phyloP scores from a whole-genome alignment of 257 asterid species.

The Gardenia jasminoides region DNA sequence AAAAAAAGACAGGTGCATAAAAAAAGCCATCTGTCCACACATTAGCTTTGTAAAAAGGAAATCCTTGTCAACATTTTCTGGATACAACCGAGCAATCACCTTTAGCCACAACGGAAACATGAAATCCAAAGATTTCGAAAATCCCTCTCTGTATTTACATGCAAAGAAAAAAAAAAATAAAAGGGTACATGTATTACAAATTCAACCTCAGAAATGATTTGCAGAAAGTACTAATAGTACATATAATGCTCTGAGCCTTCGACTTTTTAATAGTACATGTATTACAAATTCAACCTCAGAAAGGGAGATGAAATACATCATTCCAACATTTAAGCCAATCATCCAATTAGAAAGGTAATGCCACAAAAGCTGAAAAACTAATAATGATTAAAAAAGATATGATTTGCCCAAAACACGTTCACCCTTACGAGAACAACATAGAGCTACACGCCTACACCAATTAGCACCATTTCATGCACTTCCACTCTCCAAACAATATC shows the following conservation, averaged over 20 bases:
- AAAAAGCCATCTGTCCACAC: background rate
- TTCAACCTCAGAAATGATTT: no score
- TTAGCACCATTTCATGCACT: background rate
- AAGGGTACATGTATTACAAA: background rate
- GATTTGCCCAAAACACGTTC: no score
- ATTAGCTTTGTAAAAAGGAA: background rate
- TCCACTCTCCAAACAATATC: background rate
- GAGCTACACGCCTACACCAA: background rate
- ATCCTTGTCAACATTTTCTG: background rate
- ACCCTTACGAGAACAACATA: background rate
- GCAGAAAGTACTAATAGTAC: no score
- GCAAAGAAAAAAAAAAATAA: background rate
- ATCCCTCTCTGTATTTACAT: background rate
- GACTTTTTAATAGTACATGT: background rate
- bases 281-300: background rate
- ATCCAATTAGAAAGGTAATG: slow-evolving; percentile 1
- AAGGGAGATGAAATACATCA: background rate
- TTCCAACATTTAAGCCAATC: background rate
- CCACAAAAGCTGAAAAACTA: background rate
- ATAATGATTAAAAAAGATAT: background rate
- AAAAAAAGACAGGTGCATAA: background rate
- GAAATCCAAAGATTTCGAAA: background rate
- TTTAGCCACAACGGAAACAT: background rate
- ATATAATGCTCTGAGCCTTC: background rate
- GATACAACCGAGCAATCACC: background rate